These are phyloP conservation scores for Setomelanomma holmii DNA, from an alignment of 2,329 filamentous ascomycete species.

Conservation along the genomic window DNA sequence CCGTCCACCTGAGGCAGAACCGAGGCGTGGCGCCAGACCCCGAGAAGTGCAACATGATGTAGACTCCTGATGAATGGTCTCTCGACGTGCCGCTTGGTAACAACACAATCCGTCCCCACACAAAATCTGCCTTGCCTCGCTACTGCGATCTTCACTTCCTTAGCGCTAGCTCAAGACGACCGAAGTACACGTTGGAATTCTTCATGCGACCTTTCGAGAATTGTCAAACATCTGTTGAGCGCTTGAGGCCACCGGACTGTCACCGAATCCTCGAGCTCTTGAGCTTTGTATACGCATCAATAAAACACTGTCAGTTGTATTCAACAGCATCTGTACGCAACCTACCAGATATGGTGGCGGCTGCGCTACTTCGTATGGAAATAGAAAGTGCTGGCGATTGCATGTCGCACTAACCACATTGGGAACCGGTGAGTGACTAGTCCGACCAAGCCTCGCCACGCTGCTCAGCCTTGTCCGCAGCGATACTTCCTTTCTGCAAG, in stretches of 20 bases:
- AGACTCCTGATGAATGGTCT: neutral
- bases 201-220: no score
- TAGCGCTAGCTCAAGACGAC: no score
- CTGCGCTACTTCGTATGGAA: conserved; percentile 13
- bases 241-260: no score
- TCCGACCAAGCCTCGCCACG: conserved; percentile 6
- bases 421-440: conserved; percentile 11
- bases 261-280: no score
- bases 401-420: conserved; percentile 6
- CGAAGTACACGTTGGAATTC: no score
- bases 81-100: neutral
- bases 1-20: conserved; percentile 34
- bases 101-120: neutral
- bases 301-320: neutral
- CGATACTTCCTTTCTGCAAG: no score
- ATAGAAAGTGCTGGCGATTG: conserved; percentile 2
- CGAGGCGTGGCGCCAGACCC: conserved; percentile 26
- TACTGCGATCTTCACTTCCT: no score
- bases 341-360: neutral
- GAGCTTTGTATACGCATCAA: no score
- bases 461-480: conserved; percentile 15
- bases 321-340: neutral
- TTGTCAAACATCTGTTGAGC: no score
- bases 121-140: neutral
- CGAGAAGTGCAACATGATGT: conserved; percentile 31